Evolutionary conservation across 805 yeast species (phyloP), one percentile per base, ranked within the genome.

Genomic region (Pichia paraexigua): DNA sequence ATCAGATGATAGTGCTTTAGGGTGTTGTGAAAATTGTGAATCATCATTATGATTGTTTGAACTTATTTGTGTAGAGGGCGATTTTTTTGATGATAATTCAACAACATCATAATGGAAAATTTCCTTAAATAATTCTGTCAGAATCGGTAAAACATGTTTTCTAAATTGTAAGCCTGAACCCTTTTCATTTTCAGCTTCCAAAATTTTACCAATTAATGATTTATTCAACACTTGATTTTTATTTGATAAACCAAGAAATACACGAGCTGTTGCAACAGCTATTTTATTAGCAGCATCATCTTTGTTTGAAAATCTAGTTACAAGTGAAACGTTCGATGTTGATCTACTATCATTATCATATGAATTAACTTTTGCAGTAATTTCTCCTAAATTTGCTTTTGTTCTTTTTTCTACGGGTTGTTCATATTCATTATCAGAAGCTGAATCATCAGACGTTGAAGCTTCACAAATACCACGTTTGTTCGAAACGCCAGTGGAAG

Each of bases 151-250:
- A 11, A 69, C 55, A 37, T 64, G 58, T 44, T 58, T 58, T 22
- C 54, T 63, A 46, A 65, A 64, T 30, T 61, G 63, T 10, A 62
- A 25, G 22, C 64, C 61, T 6, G 58, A 48, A 7, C 66, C 65
- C 43, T 59, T 60, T 40, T 62, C 68, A 6, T 57, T 54, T 46
- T 65, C 70, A 7, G 61, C 47, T 30, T 64, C 70, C 49, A 61
- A 50, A 4, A 65, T 47, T 45, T 64, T 67, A 11, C 63, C 30
- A 10, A 68, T 55, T 25, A 55, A 51, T 9, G 53, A 57, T 44
- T 60, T 63, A 11, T 60, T 65, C n/a, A 68, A 45, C 0, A 60
- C 51, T 50, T 66, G 69, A 30, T 57, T 51, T 37, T 51, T 63
- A 50, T 56, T 58, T 28, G 68, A 68, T 15, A 62, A 42, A 3